phyloP scores from a whole-genome alignment of 1,139 yeast species.

The Geotrichum carabidarum region DNA sequence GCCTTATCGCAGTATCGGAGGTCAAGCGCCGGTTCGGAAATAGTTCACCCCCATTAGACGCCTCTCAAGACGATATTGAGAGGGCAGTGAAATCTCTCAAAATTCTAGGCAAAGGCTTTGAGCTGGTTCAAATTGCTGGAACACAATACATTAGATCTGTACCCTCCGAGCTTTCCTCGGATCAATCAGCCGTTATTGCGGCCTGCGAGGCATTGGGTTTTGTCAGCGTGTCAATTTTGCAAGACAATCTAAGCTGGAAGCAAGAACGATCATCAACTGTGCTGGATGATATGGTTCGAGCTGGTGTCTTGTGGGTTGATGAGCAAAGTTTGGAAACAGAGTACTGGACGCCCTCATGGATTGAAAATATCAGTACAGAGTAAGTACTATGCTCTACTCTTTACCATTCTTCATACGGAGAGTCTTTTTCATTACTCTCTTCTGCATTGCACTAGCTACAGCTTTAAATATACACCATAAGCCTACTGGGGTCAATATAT shows the following conservation, averaged over 20 bases:
- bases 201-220: conserved; percentile 69
- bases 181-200: conserved; percentile 66
- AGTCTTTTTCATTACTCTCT: background rate
- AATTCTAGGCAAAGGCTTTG: conserved; percentile 47
- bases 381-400: background rate
- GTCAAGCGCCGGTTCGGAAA: conserved; percentile 40
- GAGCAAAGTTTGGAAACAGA: conserved; percentile 49
- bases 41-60: conserved; percentile 35
- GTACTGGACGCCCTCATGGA: conserved; percentile 64
- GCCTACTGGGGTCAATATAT: background rate
- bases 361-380: conserved; percentile 24
- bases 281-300: conserved; percentile 71
- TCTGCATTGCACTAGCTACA: background rate
- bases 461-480: background rate
- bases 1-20: conserved; percentile 63
- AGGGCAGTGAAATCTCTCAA: conserved; percentile 44
- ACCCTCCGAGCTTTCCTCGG: conserved; percentile 52
- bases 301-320: conserved; percentile 83
- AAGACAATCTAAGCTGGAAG: conserved; percentile 74
- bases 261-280: conserved; percentile 55
- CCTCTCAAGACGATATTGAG: conserved; percentile 47
- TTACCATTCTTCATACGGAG: too few species aligned
- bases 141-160: conserved; percentile 45
- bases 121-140: conserved; percentile 41
- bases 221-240: conserved; percentile 56